Evolutionary conservation across 768 basidiomycete genomes (phyloP).

Genomic region (Lentinula lateritia): DNA sequence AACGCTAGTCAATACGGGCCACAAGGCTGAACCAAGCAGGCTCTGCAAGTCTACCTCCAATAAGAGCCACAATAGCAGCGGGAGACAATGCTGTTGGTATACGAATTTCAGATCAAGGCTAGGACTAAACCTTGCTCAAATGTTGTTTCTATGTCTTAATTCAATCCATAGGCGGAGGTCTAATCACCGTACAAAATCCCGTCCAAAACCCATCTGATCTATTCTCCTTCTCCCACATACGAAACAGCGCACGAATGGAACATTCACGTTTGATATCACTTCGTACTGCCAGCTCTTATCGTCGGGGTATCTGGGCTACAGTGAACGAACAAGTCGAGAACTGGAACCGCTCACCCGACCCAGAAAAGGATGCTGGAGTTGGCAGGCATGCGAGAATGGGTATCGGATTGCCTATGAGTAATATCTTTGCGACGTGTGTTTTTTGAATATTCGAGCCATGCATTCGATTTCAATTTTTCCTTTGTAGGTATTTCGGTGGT

Average conservation of each 20-base stretch:
- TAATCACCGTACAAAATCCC: conserved; percentile 39
- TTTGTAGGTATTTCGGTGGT: conserved; percentile 75
- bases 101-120: conserved; percentile 90
- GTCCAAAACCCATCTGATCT: conserved; percentile 68
- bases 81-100: conserved; percentile 71
- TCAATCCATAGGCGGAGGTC: conserved; percentile 58
- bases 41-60: conserved; percentile 44
- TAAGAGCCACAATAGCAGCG: conserved; percentile 71
- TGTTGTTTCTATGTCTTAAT: conserved; percentile 7
- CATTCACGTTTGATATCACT: conserved; percentile 63
- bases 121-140: background rate
- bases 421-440: conserved; percentile 75
- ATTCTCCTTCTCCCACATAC: conserved; percentile 85
- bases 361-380: conserved; percentile 31
- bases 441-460: background rate
- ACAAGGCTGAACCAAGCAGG: conserved; percentile 48
- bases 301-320: conserved; percentile 66
- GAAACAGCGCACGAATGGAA: conserved; percentile 68
- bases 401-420: conserved; percentile 84
- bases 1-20: conserved; percentile 64
- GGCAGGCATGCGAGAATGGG: conserved; percentile 64
- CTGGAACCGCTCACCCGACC: conserved; percentile 29
- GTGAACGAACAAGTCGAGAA: conserved; percentile 70
- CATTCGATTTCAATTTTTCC: background rate
- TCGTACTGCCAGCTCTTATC: conserved; percentile 54